Base-by-base conservation (phyloP, 345 rosid species). In the Toxicodendron radicans region DNA sequence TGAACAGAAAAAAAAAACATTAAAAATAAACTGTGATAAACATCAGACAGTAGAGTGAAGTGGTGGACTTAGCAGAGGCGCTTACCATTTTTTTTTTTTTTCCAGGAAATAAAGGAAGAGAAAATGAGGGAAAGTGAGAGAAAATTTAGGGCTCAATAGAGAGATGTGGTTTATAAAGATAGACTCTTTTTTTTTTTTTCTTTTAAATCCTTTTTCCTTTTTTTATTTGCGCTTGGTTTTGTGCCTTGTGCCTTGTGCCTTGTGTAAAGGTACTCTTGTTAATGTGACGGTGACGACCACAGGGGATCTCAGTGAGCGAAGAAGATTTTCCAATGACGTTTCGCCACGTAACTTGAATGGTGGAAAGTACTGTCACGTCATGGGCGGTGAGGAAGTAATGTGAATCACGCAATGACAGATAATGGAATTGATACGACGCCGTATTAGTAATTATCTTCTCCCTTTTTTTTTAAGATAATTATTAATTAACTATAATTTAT, bases 51-150 rank as follows among this genome's bases (percentile, higher is more conserved):
- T n/a, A 23, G 51, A 21, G 52, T 73, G 24, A 51, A 62, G 75
- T 38, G 10, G 23, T 5, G 59, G 54, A 32, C 20, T 3, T 33
- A 62, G 51, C 33, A 16, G 14, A 52, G 51, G 51, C 1, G 52
- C 83, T 75, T 78, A 82, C 87, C 87, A 82, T 84, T 79, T 77
- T n/a, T n/a, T n/a, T n/a, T n/a, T n/a, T n/a, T n/a, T 77, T 41
- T 30, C 76, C 70, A 53, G 73, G 72, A 66, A 79, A 61, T 57
- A 72, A 75, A 1, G 51, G 77, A 58, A 7, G 76, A 73, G 67
- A 73, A 70, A 72, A 35, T 24, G 77, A 58, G 63, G 38, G 75
- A 70, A 67, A 57, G 30, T 35, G 20, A 54, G 83, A 81, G 85
- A 79, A 75, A 84, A 84, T 79, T 77, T 84, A 81, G 83, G 80